Base-by-base conservation (phyloP, 2,329 filamentous ascomycete species). In the Colletotrichum navitas region DNA sequence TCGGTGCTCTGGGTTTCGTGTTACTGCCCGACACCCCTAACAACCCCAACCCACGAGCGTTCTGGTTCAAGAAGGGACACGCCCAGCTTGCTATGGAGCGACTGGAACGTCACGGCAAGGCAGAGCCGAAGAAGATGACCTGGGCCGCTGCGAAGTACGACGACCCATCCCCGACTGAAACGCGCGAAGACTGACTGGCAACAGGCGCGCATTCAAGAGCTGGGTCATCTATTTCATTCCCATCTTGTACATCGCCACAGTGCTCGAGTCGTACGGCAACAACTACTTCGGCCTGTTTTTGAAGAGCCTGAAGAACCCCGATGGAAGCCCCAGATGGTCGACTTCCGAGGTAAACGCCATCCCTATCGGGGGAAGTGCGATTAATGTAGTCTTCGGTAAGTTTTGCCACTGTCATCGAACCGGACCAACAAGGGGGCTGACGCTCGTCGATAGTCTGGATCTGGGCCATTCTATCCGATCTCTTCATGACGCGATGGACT, bases 381-480 rank as follows among this genome's bases (percentile, higher is more conserved):
- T 71, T 26, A 71, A 71, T 10, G 68, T 71, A 6, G 64, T 71
- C 8, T 71, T 71, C 21, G 73, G 76, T 77, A 56, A 11, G 73
- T 69, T 1, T 21, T 10, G n/a, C 8, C 36, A 18, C 21, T 16
- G 34, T 24, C 5, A 36, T 5, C 11, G 21, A 18, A 8, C n/a
- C 14, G 16, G 10, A 32, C 11, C 14, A 26, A 26, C 32, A 39
- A 21, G 29, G 65, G 73, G 52, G 74, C 45, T 39, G 18, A 41
- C 18, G 1, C 34, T 14, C 5, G 16, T 1, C 10, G 5, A 41
- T 26, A 82, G 86, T 88, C 1, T 88, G 86, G 86, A 80, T 86
- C 16, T 88, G 86, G 85, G 86, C 85, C 0, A 81, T 87, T 2
- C 75, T 87, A 0, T 88, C 86, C 0, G 86, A 88, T 76, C 76